Percentiles rank a stretch among this genome's conserved stretches.
These are phyloP conservation scores for Aurantiochytrium sp. DNA, from an alignment of 108 stramenopile genomes.

Conservation along the genomic window DNA sequence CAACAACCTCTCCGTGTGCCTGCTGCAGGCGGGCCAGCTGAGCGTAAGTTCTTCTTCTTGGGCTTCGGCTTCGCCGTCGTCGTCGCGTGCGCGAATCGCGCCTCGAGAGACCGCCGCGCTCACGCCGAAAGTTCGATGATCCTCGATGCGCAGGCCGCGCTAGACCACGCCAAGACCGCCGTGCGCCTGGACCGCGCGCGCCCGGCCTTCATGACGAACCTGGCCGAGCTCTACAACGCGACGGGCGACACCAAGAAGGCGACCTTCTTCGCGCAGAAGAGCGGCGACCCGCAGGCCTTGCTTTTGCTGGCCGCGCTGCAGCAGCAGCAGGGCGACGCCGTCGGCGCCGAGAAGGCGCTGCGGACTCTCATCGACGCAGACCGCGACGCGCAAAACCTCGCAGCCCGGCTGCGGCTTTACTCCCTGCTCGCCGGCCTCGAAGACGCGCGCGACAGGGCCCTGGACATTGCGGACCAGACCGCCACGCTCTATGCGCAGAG, in stretches of 20 bases:
- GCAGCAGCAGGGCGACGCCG: background rate
- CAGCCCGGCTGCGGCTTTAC: background rate
- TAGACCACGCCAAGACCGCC: background rate
- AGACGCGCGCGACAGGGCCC: background rate
- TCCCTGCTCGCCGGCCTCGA: background rate
- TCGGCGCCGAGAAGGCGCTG: background rate
- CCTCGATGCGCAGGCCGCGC: background rate
- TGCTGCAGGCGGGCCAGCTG: background rate
- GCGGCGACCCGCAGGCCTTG: background rate
- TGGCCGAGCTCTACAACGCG: background rate
- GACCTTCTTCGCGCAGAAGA: background rate
- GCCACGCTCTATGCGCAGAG: background rate
- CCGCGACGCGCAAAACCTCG: background rate
- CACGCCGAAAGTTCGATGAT: too few species aligned
- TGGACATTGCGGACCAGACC: background rate
- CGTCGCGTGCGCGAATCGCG: too few species aligned
- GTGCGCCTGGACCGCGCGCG: background rate
- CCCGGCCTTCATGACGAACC: background rate
- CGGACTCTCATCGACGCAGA: background rate
- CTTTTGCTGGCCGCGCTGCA: background rate
- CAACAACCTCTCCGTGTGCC: constrained; percentile 9
- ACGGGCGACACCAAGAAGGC: background rate
- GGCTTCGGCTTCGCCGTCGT: too few species aligned
- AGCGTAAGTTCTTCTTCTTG: background rate
- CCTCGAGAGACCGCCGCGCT: too few species aligned